These are phyloP conservation scores for Ganoderma leucocontextum DNA, from an alignment of 1,284 basidiomycete genomes.

Conservation along the genomic window DNA sequence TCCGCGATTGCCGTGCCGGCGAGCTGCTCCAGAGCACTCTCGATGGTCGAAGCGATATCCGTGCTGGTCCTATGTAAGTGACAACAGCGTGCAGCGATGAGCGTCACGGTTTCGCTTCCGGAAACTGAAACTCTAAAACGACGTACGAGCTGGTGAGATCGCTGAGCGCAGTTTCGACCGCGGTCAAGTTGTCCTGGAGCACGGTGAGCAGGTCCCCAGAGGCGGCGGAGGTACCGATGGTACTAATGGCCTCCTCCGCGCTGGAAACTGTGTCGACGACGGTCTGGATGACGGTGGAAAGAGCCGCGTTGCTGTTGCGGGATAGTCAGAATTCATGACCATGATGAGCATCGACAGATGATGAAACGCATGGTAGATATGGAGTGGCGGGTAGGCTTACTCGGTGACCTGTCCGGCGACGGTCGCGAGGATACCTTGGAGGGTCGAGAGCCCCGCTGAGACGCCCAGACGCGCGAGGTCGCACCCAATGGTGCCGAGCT, in stretches of 20 bases:
- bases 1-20: neutral
- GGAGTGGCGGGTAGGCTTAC: constrained; percentile 17
- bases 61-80: constrained; percentile 30
- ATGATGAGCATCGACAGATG: neutral
- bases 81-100: neutral
- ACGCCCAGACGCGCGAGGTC: constrained; percentile 45
- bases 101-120: neutral
- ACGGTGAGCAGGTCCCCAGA: constrained; percentile 43
- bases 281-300: constrained; percentile 36
- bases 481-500: constrained; percentile 45
- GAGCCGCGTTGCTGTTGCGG: constrained; percentile 39
- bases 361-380: neutral
- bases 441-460: constrained; percentile 40
- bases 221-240: constrained; percentile 46
- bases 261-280: constrained; percentile 41
- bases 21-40: constrained; percentile 26
- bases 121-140: too few relatives aligned
- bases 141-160: constrained; percentile 45
- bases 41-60: constrained; percentile 21
- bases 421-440: constrained; percentile 41
- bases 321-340: neutral
- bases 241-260: constrained; percentile 43
- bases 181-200: constrained; percentile 43
- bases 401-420: constrained; percentile 31
- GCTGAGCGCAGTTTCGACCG: constrained; percentile 42